These are phyloP conservation scores for Emergomyces orientalis DNA, from an alignment of 2,329 filamentous ascomycete genomes.

Conservation along the genomic window DNA sequence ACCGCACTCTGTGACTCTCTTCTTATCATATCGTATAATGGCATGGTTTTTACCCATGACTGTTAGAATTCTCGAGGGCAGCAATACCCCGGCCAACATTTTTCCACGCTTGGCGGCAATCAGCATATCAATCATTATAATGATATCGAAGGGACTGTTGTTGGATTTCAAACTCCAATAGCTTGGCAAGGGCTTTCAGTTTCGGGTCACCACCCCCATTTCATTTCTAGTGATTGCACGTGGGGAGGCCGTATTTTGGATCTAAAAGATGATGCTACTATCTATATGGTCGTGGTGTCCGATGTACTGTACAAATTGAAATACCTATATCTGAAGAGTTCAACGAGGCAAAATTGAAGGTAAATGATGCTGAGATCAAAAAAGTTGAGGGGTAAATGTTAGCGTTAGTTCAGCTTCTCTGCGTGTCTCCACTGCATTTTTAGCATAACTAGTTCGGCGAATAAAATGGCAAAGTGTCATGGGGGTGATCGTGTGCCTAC, in stretches of 20 bases:
- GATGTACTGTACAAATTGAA: constrained; percentile 34
- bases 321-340: constrained; percentile 33
- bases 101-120: constrained; percentile 31
- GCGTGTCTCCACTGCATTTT: too few species aligned
- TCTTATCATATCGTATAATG: constrained; percentile 22
- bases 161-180: constrained; percentile 35
- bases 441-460: too few species aligned
- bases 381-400: constrained; percentile 27
- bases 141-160: constrained; percentile 32
- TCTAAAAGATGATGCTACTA: constrained; percentile 24
- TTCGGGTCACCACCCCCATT: constrained; percentile 37
- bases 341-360: constrained; percentile 27
- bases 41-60: constrained; percentile 22
- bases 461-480: too few species aligned
- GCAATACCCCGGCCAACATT: constrained; percentile 23
- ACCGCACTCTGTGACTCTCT: constrained; percentile 21
- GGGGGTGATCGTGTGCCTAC: neutral
- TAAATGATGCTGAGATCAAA: constrained; percentile 28
- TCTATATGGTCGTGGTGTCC: constrained; percentile 31
- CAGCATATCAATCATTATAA: constrained; percentile 35
- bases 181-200: constrained; percentile 36
- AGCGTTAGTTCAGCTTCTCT: neutral
- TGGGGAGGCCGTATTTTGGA: constrained; percentile 37
- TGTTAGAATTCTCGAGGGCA: constrained; percentile 23
- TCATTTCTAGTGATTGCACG: constrained; percentile 28